Evolutionary conservation across 2,329 filamentous ascomycete genomes (phyloP).

Genomic region (Cytospora piceicola): DNA sequence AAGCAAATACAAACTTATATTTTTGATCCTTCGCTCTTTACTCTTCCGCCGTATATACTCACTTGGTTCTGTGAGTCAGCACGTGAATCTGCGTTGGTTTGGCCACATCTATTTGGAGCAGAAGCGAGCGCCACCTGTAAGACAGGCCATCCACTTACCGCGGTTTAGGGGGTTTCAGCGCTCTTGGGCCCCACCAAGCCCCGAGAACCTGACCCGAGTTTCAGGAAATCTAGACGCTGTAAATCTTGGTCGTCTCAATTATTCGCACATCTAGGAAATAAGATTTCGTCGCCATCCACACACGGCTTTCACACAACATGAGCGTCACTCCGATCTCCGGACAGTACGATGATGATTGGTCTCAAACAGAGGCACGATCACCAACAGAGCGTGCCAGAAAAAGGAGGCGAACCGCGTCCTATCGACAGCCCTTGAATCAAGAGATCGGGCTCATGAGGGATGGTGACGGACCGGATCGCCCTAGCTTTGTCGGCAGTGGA

Average conservation of each 20-base stretch:
- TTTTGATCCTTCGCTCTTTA: constrained; percentile 6
- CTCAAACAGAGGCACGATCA: constrained; percentile 7
- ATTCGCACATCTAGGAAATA: background rate
- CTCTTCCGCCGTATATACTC: too few species aligned
- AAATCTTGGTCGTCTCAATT: background rate
- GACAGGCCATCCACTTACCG: background rate
- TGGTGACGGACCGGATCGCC: constrained; percentile 46
- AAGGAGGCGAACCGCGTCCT: constrained; percentile 20
- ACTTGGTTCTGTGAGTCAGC: background rate
- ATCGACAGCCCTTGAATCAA: constrained; percentile 20
- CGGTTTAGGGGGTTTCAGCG: background rate
- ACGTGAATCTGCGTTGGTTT: background rate
- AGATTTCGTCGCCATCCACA: background rate
- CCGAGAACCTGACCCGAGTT: background rate
- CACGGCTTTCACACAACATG: constrained; percentile 5
- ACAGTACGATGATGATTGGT: constrained; percentile 18
- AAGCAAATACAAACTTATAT: constrained; percentile 20
- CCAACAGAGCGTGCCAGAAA: constrained; percentile 21
- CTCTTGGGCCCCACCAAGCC: background rate
- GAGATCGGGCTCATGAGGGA: constrained; percentile 54
- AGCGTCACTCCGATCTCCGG: constrained; percentile 10
- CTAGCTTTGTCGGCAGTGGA: constrained; percentile 60
- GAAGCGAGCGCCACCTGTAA: background rate
- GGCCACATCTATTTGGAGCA: background rate
- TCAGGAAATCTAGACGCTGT: background rate